phyloP scores from a whole-genome alignment of 2,329 filamentous ascomycete species.

The Trichoderma simmonsii region DNA sequence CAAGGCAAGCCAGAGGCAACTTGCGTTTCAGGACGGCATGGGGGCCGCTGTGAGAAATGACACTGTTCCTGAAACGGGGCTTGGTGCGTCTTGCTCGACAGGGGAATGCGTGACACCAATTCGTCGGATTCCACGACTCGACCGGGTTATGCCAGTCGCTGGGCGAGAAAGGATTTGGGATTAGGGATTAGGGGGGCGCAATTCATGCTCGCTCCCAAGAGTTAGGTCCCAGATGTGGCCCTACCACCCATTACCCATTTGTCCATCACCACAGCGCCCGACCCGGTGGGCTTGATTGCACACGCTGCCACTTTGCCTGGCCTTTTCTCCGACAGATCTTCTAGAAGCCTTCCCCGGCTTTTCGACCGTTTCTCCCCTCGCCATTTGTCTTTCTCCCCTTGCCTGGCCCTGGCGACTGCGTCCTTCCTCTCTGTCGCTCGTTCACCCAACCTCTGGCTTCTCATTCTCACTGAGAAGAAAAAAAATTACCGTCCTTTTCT shows the following conservation, averaged over 20 bases:
- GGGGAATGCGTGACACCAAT: slow-evolving; percentile 16
- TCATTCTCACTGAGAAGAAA: neutral
- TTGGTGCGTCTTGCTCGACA: slow-evolving; percentile 18
- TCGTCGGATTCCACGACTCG: slow-evolving; percentile 14
- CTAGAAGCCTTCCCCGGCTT: slow-evolving; percentile 22
- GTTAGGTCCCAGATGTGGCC: slow-evolving; percentile 11
- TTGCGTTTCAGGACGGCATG: slow-evolving; percentile 30
- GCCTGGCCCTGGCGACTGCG: slow-evolving; percentile 19
- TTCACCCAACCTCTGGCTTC: slow-evolving; percentile 9
- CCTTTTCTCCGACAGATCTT: slow-evolving; percentile 23
- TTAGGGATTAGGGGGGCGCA: slow-evolving; percentile 9
- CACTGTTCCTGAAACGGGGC: slow-evolving; percentile 31
- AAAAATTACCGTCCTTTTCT: neutral
- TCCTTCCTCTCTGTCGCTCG: slow-evolving; percentile 14
- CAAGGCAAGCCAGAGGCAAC: slow-evolving; percentile 13
- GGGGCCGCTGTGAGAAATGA: slow-evolving; percentile 29
- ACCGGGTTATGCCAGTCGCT: slow-evolving; percentile 14
- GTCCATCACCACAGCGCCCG: slow-evolving; percentile 15
- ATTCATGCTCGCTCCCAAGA: slow-evolving; percentile 10
- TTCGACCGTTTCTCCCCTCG: slow-evolving; percentile 18
- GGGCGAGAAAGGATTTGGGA: slow-evolving; percentile 17
- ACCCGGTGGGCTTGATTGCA: slow-evolving; percentile 11
- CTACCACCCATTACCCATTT: neutral
- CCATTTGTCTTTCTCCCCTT: slow-evolving; percentile 20
- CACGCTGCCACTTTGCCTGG: slow-evolving; percentile 9